A percentile compares a stretch with the other conserved stretches of the same genome.
Evolutionary conservation across 2,329 filamentous ascomycete genomes (phyloP).

Genomic region (Cytospora schulzeri): DNA sequence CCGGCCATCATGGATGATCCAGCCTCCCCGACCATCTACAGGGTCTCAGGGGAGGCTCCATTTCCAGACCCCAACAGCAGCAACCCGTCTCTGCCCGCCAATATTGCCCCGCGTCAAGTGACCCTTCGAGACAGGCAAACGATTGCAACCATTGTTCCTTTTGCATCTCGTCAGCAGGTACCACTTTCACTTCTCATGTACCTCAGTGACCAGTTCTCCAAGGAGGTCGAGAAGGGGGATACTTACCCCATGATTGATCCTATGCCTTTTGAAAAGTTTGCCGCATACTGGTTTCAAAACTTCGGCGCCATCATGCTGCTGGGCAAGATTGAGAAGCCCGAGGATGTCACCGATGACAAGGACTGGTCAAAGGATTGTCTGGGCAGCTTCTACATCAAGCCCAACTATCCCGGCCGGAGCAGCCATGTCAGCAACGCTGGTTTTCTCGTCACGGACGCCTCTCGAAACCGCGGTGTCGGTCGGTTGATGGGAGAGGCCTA

Average conservation of each 20-base stretch:
- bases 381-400: slow-evolving; percentile 92
- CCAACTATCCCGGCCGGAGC: slow-evolving; percentile 88
- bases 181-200: slow-evolving; percentile 74
- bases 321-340: slow-evolving; percentile 67
- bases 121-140: slow-evolving; percentile 83
- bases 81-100: slow-evolving; percentile 65
- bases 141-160: slow-evolving; percentile 80
- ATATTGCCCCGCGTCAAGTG: slow-evolving; percentile 74
- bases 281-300: slow-evolving; percentile 86
- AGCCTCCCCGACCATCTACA: slow-evolving; percentile 68
- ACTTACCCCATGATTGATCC: slow-evolving; percentile 86
- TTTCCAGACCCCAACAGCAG: slow-evolving; percentile 63
- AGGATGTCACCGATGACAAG: slow-evolving; percentile 59
- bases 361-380: slow-evolving; percentile 83
- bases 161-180: slow-evolving; percentile 76
- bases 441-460: slow-evolving; percentile 73
- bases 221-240: slow-evolving; percentile 89
- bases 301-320: slow-evolving; percentile 88
- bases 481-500: slow-evolving; percentile 76
- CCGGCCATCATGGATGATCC: slow-evolving; percentile 80
- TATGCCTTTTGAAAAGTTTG: slow-evolving; percentile 74
- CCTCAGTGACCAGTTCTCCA: slow-evolving; percentile 80
- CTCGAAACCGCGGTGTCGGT: slow-evolving; percentile 73
- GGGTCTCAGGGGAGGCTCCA: slow-evolving; percentile 66
- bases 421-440: slow-evolving; percentile 89